Base-by-base conservation (phyloP, 2,329 filamentous ascomycete species). In the Tolypocladium pustulatum region DNA sequence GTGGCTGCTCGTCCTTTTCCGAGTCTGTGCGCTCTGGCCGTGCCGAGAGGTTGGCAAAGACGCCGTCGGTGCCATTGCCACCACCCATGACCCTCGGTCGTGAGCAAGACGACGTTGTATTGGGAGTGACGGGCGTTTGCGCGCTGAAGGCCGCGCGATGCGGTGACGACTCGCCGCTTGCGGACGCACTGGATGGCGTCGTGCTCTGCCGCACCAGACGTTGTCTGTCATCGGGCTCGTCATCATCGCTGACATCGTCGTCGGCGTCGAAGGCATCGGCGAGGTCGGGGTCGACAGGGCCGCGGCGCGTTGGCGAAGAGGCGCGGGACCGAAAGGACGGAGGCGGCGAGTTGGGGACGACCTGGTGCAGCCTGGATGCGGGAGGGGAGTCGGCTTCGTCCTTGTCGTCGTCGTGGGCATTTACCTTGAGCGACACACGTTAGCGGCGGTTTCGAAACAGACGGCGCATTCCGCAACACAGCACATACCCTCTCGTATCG, bases 21-120 rank as follows among this genome's bases (percentile, higher is more conserved):
- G 90, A 88, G 61, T 90, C 88, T 34, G 86, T 88, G 51, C 85
- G 80, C 66, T 95, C 90, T 0, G 93, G 93, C 71, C 96, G 93
- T 17, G 94, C 94, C 64, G 85, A 91, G 64, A 99, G 75, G 71
- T 99, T 99, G 58, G 93, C 94, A 75, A 96, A 99, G 32, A 99
- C 94, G 61, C 94, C 94, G 73, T 97, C 94, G 55, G 90, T 91
- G 58, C 89, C 86, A n/a, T 86, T 83, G 30, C 87, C 87, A 57
- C 87, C 84, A 51, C 90, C 88, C 61, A 90, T 85, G 2, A 89
- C 81, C 58, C 63, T 61, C 49, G 66, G 62, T 61, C 83, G 76
- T 37, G 71, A 75, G n/a, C 66, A 74, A 58, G 71, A 75, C 58
- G 66, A 68, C 22, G 63, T 56, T 27, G 63, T 61, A 46, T 59